Base-by-base conservation (phyloP, 116 monocot species). In the Trichopus zeylanicus region DNA sequence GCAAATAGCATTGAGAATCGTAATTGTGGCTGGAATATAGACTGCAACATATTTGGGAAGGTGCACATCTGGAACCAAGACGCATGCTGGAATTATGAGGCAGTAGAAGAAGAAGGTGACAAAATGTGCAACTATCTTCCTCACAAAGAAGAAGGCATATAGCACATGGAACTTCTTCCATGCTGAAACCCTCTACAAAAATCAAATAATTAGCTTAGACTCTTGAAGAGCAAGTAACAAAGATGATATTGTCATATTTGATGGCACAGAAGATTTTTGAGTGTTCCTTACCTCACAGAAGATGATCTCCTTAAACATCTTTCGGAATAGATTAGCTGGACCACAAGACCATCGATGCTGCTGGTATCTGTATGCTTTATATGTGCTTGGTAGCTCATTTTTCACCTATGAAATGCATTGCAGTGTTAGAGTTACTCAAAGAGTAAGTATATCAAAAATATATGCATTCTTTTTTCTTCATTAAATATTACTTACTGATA, bases 81-180 rank as follows among this genome's bases (percentile, higher is more conserved):
- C 79, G 39, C 87, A 76, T 0, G 60, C 49, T 0, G 87, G 87
- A 28, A 87, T 76, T 22, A 87, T 53, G 6, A 83, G 33, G 53
- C 87, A 87, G 67, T 87, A 87, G 76, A 83, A 87, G 70, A 71
- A 68, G 82, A 79, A 82, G 73, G 87, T 82, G 59, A 87, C 76
- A 10, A 82, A 60, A 64, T 87, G 87, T 5, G 87, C 82, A 10
- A 82, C 60, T 3, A 82, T 74, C 76, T 87, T 87, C 67, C 82
- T 73, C 63, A 83, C 76, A 30, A 87, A 87, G 82, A 82, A 87
- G 70, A 87, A 82, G 1, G 70, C 76, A 55, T 83, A 87, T 29
- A 82, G 37, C 29, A 87, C 67, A 59, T 87, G 79, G 39, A 82
- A 65, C 66, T 82, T 87, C 76, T 82, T 87, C 78, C 65, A 74